phyloP scores from a whole-genome alignment of 352 stramenopile species.

The Phytophthora pseudosyringae region DNA sequence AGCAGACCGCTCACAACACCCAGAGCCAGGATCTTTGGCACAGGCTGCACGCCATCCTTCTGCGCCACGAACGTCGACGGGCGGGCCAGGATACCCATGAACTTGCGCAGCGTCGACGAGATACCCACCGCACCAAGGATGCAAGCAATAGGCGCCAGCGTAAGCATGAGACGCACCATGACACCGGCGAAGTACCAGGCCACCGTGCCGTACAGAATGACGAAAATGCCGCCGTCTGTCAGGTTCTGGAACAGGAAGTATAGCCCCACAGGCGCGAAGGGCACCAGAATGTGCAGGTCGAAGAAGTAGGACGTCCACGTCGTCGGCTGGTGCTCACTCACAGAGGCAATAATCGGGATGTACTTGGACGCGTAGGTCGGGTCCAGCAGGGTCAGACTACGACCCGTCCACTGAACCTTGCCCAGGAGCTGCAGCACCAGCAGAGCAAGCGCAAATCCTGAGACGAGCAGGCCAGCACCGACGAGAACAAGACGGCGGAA shows the following conservation, averaged over 20 bases:
- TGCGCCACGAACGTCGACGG: slow-evolving; percentile 57
- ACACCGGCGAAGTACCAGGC: slow-evolving; percentile 94
- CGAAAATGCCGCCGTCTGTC: slow-evolving; percentile 91
- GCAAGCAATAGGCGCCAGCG: slow-evolving; percentile 92
- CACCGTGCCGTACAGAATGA: slow-evolving; percentile 94
- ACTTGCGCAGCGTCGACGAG: slow-evolving; percentile 80
- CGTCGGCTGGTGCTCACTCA: slow-evolving; percentile 94
- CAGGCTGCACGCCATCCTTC: slow-evolving; percentile 66
- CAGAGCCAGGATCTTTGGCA: slow-evolving; percentile 64
- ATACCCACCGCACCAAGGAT: slow-evolving; percentile 90
- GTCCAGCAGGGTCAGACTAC: slow-evolving; percentile 91
- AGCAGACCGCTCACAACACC: slow-evolving; percentile 67
- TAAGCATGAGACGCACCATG: slow-evolving; percentile 94
- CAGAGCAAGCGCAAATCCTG: slow-evolving; percentile 56
- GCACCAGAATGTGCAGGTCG: slow-evolving; percentile 92
- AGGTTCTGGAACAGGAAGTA: slow-evolving; percentile 92
- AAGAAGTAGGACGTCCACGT: slow-evolving; percentile 96
- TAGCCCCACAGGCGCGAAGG: slow-evolving; percentile 91
- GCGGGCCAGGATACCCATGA: slow-evolving; percentile 72
- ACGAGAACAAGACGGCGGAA: slow-evolving; percentile 82
- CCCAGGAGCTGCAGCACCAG: slow-evolving; percentile 84
- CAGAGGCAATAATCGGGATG: slow-evolving; percentile 95
- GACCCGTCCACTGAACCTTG: slow-evolving; percentile 91
- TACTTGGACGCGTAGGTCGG: slow-evolving; percentile 94
- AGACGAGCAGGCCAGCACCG: slow-evolving; percentile 64